Evolutionary conservation across 331 rosid genomes (phyloP), one percentile per base, ranked within the genome.

Genomic region (Erythrophleum ivorense): DNA sequence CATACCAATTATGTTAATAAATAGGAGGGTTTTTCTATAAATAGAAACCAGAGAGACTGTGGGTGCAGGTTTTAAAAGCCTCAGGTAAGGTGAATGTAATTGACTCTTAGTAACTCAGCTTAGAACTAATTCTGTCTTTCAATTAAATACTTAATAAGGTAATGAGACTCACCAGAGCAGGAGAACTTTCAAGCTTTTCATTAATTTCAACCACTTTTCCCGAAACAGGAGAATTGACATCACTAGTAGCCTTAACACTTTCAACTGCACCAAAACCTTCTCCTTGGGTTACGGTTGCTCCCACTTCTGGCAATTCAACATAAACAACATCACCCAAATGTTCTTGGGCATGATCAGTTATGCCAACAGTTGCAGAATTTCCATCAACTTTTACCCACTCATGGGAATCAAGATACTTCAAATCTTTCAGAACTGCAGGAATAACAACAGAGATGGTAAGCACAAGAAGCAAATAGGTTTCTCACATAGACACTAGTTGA

Each of bases 361-460:
- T 90, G 80, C 99, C 99, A 52, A 96, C 80, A 13, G 91, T 90
- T 46, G 97, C 99, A 31, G 94, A 84, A 19, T 89, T 85, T 73
- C 95, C 99, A n/a, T 95, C 97, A 76, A 95, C 92, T 79, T 92
- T 93, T 73, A 88, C 97, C 99, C 99, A 95, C 79, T 95, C 99
- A 29, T 95, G 97, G 79, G 97, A 90, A 78, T 86, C 91, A 0
- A 92, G 93, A 80, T 95, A 95, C 75, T 91, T 92, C 71, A 92
- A 40, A 84, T 93, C 97, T 84, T 91, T 95, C 78, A 90, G 68
- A 85, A 93, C 99, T 96, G 88, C 78, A 83, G 48, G 55, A 14
- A 71, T 7, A 83, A 86, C 54, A 76, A 10, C 36, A 19, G 38
- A 76, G 4, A 81, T 29, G 71, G 74, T 59, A 78, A 29, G 34